Conservation (phyloP, 768 basidiomycete species). For the Strobilomyces echinocephalus region DNA sequence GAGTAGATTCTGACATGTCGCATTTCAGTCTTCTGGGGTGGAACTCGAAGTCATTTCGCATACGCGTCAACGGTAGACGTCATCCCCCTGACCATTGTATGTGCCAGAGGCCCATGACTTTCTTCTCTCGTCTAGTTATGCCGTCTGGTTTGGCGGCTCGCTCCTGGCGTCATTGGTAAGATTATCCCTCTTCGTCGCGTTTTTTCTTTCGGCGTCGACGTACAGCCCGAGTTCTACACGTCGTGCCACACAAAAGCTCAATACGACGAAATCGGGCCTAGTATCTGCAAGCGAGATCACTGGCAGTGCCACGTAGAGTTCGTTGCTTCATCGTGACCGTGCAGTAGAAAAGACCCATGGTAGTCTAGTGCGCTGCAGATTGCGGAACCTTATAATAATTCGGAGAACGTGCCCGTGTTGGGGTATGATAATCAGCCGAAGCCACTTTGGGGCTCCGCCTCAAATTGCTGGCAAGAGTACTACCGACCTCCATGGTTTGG, state of each 20-base stretch:
- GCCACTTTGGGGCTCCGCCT: slow-evolving; percentile 20
- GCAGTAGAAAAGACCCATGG: too few relatives aligned
- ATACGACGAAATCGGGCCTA: slow-evolving; percentile 89
- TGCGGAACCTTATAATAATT: too few relatives aligned
- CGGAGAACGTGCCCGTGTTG: too few relatives aligned
- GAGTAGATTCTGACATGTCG: slow-evolving; percentile 1
- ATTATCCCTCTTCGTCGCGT: slow-evolving; percentile 4
- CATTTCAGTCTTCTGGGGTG: slow-evolving; percentile 80
- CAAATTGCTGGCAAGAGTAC: slow-evolving; percentile 32
- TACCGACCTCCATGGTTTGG: slow-evolving; percentile 23
- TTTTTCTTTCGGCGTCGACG: slow-evolving; percentile 1
- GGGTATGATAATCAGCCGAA: slow-evolving; percentile 32
- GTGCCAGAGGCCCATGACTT: neutral
- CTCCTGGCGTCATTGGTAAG: slow-evolving; percentile 86
- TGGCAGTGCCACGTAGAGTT: slow-evolving; percentile 69
- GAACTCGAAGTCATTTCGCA: slow-evolving; percentile 99
- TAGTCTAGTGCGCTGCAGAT: too few relatives aligned
- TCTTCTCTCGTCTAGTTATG: slow-evolving; percentile 48
- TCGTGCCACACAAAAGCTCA: slow-evolving; percentile 93
- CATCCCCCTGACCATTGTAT: neutral
- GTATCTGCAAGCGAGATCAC: slow-evolving; percentile 92
- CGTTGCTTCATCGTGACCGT: too few relatives aligned
- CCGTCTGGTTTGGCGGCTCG: slow-evolving; percentile 98
- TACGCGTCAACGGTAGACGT: slow-evolving; percentile 91
- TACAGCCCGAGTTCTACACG: slow-evolving; percentile 89